Evolutionary conservation across 2,329 filamentous ascomycete genomes (phyloP), one percentile per base, ranked within the genome.

Genomic region (Botrytis aclada): DNA sequence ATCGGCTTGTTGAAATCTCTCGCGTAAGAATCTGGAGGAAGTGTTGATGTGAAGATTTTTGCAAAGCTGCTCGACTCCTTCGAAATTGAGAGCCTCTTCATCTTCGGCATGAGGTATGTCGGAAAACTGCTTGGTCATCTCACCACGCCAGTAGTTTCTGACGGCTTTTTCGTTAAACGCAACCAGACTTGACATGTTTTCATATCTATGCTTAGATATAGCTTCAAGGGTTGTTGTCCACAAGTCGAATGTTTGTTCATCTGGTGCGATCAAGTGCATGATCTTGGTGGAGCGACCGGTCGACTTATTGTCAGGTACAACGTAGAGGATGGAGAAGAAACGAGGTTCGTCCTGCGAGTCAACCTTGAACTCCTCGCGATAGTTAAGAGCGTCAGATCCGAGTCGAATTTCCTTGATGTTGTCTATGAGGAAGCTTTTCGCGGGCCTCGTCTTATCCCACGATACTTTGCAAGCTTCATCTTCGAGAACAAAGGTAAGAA

Each of bases 311-410:
- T 94, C 92, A 0, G 92, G 90, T 54, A 93, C 88, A 0, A 90
- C 89, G 81, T 97, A 98, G 70, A 97, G 88, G 76, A 99, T 94
- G 41, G 95, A 97, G 80, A 98, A 95, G 88, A 95, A 97, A 22
- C 89, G 89, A 12, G 86, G 83, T 78, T 95, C 92, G 56, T 90
- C 88, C 9, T 88, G 84, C 69, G 91, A 88, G 0, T 90, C 84
- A 34, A 96, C 84, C 56, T 90, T 89, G 80, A 92, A 93, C 81
- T 98, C 95, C 78, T 95, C 90, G 60, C 93, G 92, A 81, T 97
- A 97, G 80, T 97, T 95, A 73, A 93, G 90, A 29, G 95, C 93
- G 80, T 98, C 93, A 20, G 88, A 88, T 29, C 93, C 94, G 47
- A 91, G 89, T 75, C 95, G 90, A 65, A 98, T 94, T 80, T 97